These are phyloP conservation scores for Sordariomycetes sp. DNA, from an alignment of 2,329 filamentous ascomycete genomes.

Conservation along the genomic window DNA sequence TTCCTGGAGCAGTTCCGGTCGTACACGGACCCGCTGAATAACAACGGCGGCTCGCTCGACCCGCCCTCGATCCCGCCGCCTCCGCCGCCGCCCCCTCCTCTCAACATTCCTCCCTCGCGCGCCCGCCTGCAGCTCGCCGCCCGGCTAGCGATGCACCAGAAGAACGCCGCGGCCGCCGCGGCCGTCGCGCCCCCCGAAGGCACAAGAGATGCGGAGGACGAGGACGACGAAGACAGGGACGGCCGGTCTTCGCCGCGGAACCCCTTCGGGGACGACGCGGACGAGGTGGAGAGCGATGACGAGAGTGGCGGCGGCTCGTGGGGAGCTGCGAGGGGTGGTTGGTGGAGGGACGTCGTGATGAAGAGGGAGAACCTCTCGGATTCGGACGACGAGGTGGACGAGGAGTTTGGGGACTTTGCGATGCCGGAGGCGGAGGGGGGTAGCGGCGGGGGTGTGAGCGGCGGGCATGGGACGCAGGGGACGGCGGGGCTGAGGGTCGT, in stretches of 20 bases:
- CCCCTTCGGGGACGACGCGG: slow-evolving; percentile 48
- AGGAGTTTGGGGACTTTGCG: slow-evolving; percentile 60
- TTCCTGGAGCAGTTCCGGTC: slow-evolving; percentile 38
- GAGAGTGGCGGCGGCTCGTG: slow-evolving; percentile 34
- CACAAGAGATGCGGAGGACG: slow-evolving; percentile 23
- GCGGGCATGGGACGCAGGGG: slow-evolving; percentile 22
- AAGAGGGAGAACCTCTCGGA: slow-evolving; percentile 19
- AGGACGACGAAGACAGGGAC: slow-evolving; percentile 21
- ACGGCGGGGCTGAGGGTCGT: slow-evolving; percentile 22
- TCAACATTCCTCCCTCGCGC: slow-evolving; percentile 78
- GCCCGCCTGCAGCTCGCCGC: slow-evolving; percentile 86
- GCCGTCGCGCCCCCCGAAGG: slow-evolving; percentile 21
- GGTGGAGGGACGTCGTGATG: slow-evolving; percentile 33
- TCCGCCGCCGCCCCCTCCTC: slow-evolving; percentile 55
- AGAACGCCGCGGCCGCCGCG: slow-evolving; percentile 41
- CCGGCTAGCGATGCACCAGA: slow-evolving; percentile 65
- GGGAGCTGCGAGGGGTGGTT: slow-evolving; percentile 26
- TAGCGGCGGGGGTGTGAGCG: slow-evolving; percentile 11
- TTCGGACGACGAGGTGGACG: slow-evolving; percentile 44
- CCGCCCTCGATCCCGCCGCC: slow-evolving; percentile 50
- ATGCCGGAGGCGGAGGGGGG: slow-evolving; percentile 38
- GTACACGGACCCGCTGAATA: slow-evolving; percentile 44
- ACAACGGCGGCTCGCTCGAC: slow-evolving; percentile 33
- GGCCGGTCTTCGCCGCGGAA: slow-evolving; percentile 21
- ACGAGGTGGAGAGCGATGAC: slow-evolving; percentile 41